These are phyloP conservation scores for Lactarius pseudohatsudake DNA, from an alignment of 768 basidiomycete species.

Conservation along the genomic window DNA sequence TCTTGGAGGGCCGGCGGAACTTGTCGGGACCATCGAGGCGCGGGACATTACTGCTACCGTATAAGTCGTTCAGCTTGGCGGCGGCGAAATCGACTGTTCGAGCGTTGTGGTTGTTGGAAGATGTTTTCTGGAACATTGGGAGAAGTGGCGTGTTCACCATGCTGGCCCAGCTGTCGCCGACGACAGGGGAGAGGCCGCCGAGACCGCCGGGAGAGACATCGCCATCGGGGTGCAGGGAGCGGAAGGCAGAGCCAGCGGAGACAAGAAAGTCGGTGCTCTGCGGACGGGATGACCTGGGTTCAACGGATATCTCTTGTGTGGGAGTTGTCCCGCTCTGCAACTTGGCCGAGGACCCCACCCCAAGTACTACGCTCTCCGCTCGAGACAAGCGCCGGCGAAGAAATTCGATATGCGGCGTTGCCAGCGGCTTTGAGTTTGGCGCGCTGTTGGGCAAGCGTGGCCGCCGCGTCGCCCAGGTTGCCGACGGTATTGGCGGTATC, in stretches of 20 bases:
- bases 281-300: conserved; percentile 56
- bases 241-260: conserved; percentile 45
- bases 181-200: conserved; percentile 50
- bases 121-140: conserved; percentile 35
- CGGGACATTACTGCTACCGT: conserved; percentile 70
- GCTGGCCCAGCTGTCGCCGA: conserved; percentile 91
- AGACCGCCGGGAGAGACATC: conserved; percentile 24
- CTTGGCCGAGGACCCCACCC: conserved; percentile 72
- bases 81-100: conserved; percentile 56
- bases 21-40: conserved; percentile 87
- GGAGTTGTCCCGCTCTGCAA: conserved; percentile 71
- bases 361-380: conserved; percentile 51
- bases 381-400: conserved; percentile 44
- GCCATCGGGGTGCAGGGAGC: conserved; percentile 49
- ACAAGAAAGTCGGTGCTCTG: conserved; percentile 91
- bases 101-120: conserved; percentile 31
- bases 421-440: too few species aligned
- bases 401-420: conserved; percentile 69
- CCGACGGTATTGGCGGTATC: conserved; percentile 62
- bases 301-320: conserved; percentile 58
- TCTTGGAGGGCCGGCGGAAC: conserved; percentile 62
- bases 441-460: conserved; percentile 84
- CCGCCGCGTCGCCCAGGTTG: conserved; percentile 59
- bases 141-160: conserved; percentile 85
- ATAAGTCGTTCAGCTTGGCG: conserved; percentile 60